Evolutionary conservation across 108 stramenopile genomes (phyloP).

Genomic region (Cylindrotheca fusiformis): DNA sequence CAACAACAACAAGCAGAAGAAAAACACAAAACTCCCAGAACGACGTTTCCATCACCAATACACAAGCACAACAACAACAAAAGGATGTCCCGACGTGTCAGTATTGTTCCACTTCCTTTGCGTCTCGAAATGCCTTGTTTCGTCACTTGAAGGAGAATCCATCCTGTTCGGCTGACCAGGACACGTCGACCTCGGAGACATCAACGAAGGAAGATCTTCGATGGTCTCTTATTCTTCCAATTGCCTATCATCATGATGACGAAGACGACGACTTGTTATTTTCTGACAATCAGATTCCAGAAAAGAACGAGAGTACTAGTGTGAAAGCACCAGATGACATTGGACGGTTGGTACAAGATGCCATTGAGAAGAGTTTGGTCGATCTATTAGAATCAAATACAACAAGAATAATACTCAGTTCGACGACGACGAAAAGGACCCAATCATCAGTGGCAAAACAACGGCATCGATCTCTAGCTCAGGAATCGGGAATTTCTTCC

Average conservation of each 20-base stretch:
- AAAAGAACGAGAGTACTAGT: neutral
- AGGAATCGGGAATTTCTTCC: constrained; percentile 39
- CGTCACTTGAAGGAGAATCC: constrained; percentile 43
- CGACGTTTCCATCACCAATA: too few relatives aligned
- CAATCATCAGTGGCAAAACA: constrained; percentile 45
- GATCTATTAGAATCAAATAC: too few relatives aligned
- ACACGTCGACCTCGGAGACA: neutral
- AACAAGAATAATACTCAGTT: neutral
- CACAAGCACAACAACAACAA: too few relatives aligned
- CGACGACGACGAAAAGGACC: too few relatives aligned
- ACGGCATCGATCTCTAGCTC: constrained; percentile 45
- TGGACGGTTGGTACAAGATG: neutral
- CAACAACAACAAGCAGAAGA: too few relatives aligned
- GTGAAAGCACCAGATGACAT: neutral
- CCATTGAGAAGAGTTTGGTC: neutral
- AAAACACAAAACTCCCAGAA: too few relatives aligned
- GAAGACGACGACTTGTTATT: too few relatives aligned
- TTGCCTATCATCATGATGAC: too few relatives aligned
- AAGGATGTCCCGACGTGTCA: too few relatives aligned
- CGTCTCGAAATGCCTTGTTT: constrained; percentile 67
- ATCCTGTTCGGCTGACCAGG: neutral
- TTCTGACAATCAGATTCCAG: too few relatives aligned
- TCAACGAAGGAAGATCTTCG: neutral
- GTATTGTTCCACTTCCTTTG: constrained; percentile 41
- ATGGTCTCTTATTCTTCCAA: constrained; percentile 10